Conservation (phyloP, 1,284 basidiomycete genomes). For the Malassezia furfur region DNA sequence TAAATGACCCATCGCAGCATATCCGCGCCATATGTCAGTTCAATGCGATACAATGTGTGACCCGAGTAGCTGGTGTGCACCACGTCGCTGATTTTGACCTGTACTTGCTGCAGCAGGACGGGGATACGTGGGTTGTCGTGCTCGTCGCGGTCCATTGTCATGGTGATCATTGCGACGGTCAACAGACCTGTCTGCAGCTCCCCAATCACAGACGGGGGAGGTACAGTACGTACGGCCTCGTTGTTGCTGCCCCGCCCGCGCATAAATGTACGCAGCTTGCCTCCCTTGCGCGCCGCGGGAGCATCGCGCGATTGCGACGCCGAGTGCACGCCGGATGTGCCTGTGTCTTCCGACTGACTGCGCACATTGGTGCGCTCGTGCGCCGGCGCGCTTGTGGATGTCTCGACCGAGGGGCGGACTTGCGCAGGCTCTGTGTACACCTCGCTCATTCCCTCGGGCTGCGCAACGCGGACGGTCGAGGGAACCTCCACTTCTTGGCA, state of each 20-base stretch:
- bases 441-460: not conserved
- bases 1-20: slow-evolving; percentile 85
- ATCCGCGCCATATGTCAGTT: slow-evolving; percentile 95
- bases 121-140: slow-evolving; percentile 72
- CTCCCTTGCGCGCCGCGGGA: not conserved
- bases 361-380: too few relatives aligned
- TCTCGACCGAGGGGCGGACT: too few relatives aligned
- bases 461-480: too few relatives aligned
- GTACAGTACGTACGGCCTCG: not conserved
- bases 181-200: slow-evolving; percentile 10
- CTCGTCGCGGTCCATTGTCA: slow-evolving; percentile 88
- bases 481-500: too few relatives aligned
- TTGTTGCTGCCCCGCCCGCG: not conserved
- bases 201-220: not conserved
- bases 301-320: not conserved
- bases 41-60: slow-evolving; percentile 79
- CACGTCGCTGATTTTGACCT: slow-evolving; percentile 74
- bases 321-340: too few relatives aligned
- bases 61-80: slow-evolving; percentile 67
- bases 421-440: not conserved
- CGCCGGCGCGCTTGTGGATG: too few relatives aligned
- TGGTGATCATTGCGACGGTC: slow-evolving; percentile 53
- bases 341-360: too few relatives aligned
- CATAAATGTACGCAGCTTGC: not conserved
- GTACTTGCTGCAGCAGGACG: slow-evolving; percentile 72